Evolutionary conservation across 2,329 filamentous ascomycete species (phyloP).

Genomic region (Gliomastix tumulicola): DNA sequence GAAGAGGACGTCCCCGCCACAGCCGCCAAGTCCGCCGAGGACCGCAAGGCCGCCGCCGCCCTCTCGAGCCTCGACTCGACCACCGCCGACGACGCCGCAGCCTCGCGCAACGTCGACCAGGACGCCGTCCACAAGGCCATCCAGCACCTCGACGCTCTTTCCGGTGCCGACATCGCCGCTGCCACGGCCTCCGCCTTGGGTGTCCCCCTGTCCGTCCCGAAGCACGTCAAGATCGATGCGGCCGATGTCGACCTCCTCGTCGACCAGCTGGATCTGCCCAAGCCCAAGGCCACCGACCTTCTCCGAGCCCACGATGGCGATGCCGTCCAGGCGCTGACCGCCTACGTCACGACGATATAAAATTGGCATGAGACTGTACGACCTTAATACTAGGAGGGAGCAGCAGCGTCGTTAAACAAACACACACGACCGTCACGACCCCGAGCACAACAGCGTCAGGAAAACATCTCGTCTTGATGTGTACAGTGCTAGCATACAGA

Average conservation of each 20-base stretch:
- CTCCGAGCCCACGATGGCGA: constrained; percentile 67
- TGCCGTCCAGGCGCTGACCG: constrained; percentile 58
- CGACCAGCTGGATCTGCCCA: constrained; percentile 65
- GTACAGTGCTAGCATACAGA: too few species aligned
- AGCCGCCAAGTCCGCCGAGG: constrained; percentile 61
- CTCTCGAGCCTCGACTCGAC: constrained; percentile 61
- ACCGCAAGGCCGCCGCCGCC: constrained; percentile 69
- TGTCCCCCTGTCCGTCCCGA: too few species aligned
- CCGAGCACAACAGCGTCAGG: too few species aligned
- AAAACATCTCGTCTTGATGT: too few species aligned
- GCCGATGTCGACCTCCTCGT: constrained; percentile 66
- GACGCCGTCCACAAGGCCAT: constrained; percentile 68
- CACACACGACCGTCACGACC: too few species aligned
- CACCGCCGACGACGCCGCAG: constrained; percentile 34
- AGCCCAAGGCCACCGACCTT: constrained; percentile 67
- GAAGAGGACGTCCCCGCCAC: constrained; percentile 46
- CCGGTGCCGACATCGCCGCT: constrained; percentile 18
- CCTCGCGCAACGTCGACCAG: constrained; percentile 49
- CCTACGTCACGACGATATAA: constrained; percentile 38
- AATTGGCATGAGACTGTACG: too few species aligned
- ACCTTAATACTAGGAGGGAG: too few species aligned
- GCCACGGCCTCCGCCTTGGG: constrained; percentile 16
- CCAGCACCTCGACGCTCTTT: constrained; percentile 42
- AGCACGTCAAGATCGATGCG: constrained; percentile 67
- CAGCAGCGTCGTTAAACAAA: too few species aligned